phyloP scores from a whole-genome alignment of 2,329 filamentous ascomycete genomes.

The Botrytis fabae region DNA sequence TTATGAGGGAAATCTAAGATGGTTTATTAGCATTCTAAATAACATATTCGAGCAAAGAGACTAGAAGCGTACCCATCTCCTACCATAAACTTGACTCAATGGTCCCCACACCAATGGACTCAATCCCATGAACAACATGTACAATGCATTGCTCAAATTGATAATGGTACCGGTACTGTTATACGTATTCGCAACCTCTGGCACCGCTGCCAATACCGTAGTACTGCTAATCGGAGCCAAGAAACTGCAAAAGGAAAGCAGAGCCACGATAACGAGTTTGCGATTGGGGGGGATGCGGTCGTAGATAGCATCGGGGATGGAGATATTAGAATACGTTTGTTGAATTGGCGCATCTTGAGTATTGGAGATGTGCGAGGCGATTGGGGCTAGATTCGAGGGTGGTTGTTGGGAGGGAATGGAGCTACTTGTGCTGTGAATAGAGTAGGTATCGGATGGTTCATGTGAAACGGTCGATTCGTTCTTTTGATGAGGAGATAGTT shows the following conservation, averaged over 20 bases:
- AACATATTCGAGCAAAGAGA: neutral
- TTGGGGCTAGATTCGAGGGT: constrained; percentile 25
- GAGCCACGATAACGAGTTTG: constrained; percentile 66
- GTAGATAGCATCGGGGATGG: constrained; percentile 57
- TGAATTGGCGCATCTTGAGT: constrained; percentile 39
- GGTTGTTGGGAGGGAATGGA: neutral
- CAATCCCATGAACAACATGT: constrained; percentile 72
- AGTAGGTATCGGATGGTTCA: neutral
- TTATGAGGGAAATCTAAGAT: constrained; percentile 56
- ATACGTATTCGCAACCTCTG: constrained; percentile 69
- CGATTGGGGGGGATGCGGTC: constrained; percentile 59
- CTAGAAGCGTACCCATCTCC: constrained; percentile 51
- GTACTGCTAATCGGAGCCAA: constrained; percentile 75
- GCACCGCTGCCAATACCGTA: constrained; percentile 69
- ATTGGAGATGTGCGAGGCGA: constrained; percentile 36
- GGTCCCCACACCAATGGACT: constrained; percentile 72
- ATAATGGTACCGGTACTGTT: constrained; percentile 67
- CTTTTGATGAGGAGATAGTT: neutral
- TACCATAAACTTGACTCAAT: constrained; percentile 64
- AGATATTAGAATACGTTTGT: constrained; percentile 34
- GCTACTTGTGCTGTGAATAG: constrained; percentile 15
- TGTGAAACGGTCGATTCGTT: neutral
- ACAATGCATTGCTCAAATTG: constrained; percentile 73
- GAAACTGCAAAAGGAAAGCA: constrained; percentile 74
- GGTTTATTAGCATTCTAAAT: constrained; percentile 20